Base-by-base conservation (phyloP, 805 yeast genomes). In the Wickerhamomyces hampshirensis region DNA sequence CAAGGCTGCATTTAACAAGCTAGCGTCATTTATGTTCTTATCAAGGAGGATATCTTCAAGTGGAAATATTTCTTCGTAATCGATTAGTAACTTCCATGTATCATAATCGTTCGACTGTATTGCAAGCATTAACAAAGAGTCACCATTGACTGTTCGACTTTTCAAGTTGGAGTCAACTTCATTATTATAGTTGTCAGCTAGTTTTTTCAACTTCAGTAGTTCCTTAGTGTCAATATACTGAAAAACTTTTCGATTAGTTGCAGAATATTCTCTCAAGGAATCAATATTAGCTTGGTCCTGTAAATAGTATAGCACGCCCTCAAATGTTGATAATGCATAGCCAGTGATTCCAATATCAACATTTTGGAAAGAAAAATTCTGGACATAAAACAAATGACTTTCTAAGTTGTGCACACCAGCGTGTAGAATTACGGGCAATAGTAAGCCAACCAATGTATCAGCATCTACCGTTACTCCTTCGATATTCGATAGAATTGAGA, bases 311-410 rank as follows among this genome's bases (percentile, higher is more conserved):
- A 86, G 51, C 0, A 85, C 94, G 0, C 88, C 95, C 48, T 88
- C 95, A 30, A 88, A 65, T 5, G 95, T 86, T 30, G 95, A 81
- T 11, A 87, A 46, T 1, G 88, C 80, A 55, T 91, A 91, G 9
- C 85, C 94, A 21, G 73, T 56, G 17, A 74, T 65, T 0, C 96
- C 96, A 4, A 66, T 53, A 28, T 68, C 74, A 6, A 66, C 50
- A 27, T 66, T 67, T n/a, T 59, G 61, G 26, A 58, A 58, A 3
- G 80, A 69, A 50, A 82, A 86, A 27, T 69, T 63, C 42, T 77
- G 75, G 33, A 88, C 69, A 53, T 85, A 87, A 31, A 62, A 68
- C 9, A 89, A 53, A 45, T 84, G 88, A 3, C 75, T 70, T 44
- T 75, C 80, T 18, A 87, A 53, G 47, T 79, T 60, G 4, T 65